Evolutionary conservation across 352 stramenopile species (phyloP).

Genomic region (Pythium oligandrum): DNA sequence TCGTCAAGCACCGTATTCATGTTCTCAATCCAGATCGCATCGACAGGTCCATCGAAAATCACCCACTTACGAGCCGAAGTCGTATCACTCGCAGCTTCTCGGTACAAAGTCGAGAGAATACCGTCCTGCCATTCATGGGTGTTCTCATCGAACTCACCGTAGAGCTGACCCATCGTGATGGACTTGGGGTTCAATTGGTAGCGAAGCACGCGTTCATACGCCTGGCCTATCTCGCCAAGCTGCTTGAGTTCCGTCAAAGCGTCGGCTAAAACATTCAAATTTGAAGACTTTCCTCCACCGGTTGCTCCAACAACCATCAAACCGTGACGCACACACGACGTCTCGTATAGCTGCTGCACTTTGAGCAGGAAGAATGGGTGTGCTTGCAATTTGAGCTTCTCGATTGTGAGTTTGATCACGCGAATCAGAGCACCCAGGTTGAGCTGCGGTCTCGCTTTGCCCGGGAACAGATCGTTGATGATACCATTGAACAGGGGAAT

Average conservation of each 20-base stretch:
- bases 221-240: slow-evolving; percentile 62
- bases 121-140: slow-evolving; percentile 95
- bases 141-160: slow-evolving; percentile 93
- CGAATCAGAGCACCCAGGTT: slow-evolving; percentile 86
- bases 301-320: slow-evolving; percentile 95
- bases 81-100: slow-evolving; percentile 85
- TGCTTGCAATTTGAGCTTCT: slow-evolving; percentile 77
- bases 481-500: slow-evolving; percentile 94
- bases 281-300: slow-evolving; percentile 89
- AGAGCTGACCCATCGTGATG: slow-evolving; percentile 95
- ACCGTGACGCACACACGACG: slow-evolving; percentile 91
- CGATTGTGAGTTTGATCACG: slow-evolving; percentile 86
- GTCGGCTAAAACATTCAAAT: slow-evolving; percentile 81
- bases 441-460: slow-evolving; percentile 83
- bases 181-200: slow-evolving; percentile 94
- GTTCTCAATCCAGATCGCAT: slow-evolving; percentile 97
- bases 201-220: slow-evolving; percentile 83
- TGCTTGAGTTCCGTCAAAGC: slow-evolving; percentile 85
- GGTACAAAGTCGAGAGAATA: slow-evolving; percentile 88
- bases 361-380: slow-evolving; percentile 93
- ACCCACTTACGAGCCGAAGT: slow-evolving; percentile 91
- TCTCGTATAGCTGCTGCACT: slow-evolving; percentile 93
- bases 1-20: slow-evolving; percentile 97
- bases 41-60: slow-evolving; percentile 94
- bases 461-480: slow-evolving; percentile 92